Conservation (phyloP, 768 basidiomycete genomes). For the Clitopilus hobsonii region DNA sequence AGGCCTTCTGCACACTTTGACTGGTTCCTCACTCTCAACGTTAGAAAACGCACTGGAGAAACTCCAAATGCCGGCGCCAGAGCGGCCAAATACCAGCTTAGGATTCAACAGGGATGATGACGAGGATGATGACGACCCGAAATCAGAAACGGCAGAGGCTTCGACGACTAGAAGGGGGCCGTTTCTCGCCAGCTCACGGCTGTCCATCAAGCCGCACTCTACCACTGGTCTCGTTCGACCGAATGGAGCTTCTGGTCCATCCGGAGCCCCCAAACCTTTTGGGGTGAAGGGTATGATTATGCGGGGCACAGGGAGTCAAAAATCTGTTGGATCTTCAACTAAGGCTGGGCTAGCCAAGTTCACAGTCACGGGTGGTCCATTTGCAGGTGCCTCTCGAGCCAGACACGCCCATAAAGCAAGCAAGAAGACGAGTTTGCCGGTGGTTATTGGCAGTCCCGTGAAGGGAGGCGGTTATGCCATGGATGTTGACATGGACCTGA, state of each 20-base stretch:
- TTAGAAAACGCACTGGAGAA: slow-evolving; percentile 68
- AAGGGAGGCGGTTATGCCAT: slow-evolving; percentile 30
- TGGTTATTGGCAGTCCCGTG: slow-evolving; percentile 44
- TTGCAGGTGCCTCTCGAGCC: slow-evolving; percentile 17
- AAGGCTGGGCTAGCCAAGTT: slow-evolving; percentile 13
- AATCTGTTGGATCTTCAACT: slow-evolving; percentile 4
- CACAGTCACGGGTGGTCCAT: slow-evolving; percentile 11
- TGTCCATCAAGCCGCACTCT: not conserved
- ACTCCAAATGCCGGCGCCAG: slow-evolving; percentile 61
- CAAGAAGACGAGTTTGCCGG: slow-evolving; percentile 40
- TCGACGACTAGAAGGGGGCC: not conserved
- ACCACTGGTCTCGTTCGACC: not conserved
- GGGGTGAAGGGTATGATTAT: slow-evolving; percentile 11
- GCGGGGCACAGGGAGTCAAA: slow-evolving; percentile 11
- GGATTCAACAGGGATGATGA: slow-evolving; percentile 49
- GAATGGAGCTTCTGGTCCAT: slow-evolving; percentile 8
- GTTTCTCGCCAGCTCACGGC: not conserved
- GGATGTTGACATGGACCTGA: slow-evolving; percentile 7
- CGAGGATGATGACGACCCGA: slow-evolving; percentile 18
- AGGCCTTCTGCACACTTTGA: not conserved
- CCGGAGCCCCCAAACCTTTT: slow-evolving; percentile 5
- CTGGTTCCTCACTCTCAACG: slow-evolving; percentile 50
- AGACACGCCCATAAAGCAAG: slow-evolving; percentile 34
- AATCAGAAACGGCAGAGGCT: slow-evolving; percentile 7
- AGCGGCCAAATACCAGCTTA: slow-evolving; percentile 64